Evolutionary conservation across 2,329 filamentous ascomycete genomes (phyloP).

Genomic region (Aspergillus costaricaensis): DNA sequence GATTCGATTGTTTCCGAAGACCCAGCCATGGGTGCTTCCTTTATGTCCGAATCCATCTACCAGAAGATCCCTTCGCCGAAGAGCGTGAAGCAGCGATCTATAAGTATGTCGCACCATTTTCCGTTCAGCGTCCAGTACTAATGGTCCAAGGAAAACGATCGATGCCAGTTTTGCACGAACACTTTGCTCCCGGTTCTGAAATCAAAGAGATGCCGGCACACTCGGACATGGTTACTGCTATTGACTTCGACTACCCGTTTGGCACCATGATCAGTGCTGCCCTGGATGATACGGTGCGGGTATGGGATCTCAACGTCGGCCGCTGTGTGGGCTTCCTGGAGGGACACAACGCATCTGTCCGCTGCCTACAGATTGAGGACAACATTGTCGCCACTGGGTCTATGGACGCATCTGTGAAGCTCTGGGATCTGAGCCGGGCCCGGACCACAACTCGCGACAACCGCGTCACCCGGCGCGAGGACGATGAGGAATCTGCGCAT

Average conservation of each 20-base stretch:
- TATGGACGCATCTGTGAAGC: slow-evolving; percentile 86
- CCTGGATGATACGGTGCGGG: slow-evolving; percentile 87
- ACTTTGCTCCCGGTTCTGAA: slow-evolving; percentile 83
- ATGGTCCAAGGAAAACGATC: slow-evolving; percentile 63
- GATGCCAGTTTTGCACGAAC: slow-evolving; percentile 93
- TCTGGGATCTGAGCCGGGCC: slow-evolving; percentile 92
- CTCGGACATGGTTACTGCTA: slow-evolving; percentile 79
- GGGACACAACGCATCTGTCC: slow-evolving; percentile 91
- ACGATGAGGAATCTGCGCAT: slow-evolving; percentile 41
- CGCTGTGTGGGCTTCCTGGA: slow-evolving; percentile 89
- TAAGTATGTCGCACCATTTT: slow-evolving; percentile 32
- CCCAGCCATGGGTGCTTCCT: slow-evolving; percentile 58
- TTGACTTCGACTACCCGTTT: slow-evolving; percentile 98
- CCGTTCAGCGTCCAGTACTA: slow-evolving; percentile 7
- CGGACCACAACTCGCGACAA: slow-evolving; percentile 72
- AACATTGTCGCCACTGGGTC: slow-evolving; percentile 94
- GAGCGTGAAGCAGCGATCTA: slow-evolving; percentile 51
- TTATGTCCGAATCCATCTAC: slow-evolving; percentile 98
- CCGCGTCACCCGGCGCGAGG: slow-evolving; percentile 52
- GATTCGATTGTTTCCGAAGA: slow-evolving; percentile 57
- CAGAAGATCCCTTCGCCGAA: slow-evolving; percentile 77
- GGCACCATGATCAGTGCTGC: slow-evolving; percentile 91
- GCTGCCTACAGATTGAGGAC: slow-evolving; percentile 89
- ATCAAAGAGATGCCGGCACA: slow-evolving; percentile 91
- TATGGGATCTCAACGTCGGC: slow-evolving; percentile 95